Conservation (phyloP, 805 yeast genomes). For the Yamadazyma philogaea region DNA sequence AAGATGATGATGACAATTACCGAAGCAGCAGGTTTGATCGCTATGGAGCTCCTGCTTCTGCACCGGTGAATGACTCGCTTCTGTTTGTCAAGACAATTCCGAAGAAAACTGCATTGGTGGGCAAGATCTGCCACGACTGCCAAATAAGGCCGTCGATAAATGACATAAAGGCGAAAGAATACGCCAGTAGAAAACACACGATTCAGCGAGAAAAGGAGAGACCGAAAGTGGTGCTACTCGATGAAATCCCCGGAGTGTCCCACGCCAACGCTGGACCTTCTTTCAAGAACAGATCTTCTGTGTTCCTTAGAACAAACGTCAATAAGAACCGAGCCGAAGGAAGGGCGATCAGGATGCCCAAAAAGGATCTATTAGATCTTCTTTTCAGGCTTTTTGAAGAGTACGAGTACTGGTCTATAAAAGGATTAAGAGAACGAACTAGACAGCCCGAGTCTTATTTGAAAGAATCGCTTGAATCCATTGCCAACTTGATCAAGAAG, state of each 20-base stretch:
- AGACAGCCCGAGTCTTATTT: conserved; percentile 93
- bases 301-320: conserved; percentile 50
- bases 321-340: conserved; percentile 60
- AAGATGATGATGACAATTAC: conserved; percentile 9
- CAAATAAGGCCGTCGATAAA: conserved; percentile 74
- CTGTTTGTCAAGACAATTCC: conserved; percentile 88
- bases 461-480: conserved; percentile 84
- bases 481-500: conserved; percentile 84
- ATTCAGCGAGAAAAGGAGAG: conserved; percentile 49
- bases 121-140: conserved; percentile 91
- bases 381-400: conserved; percentile 89
- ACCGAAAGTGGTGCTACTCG: conserved; percentile 66
- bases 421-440: conserved; percentile 89
- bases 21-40: conserved; percentile 5
- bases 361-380: conserved; percentile 83
- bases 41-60: conserved; percentile 17
- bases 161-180: conserved; percentile 67
- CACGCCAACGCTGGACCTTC: conserved; percentile 86
- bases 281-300: conserved; percentile 63
- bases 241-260: conserved; percentile 82
- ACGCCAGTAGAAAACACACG: conserved; percentile 50
- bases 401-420: conserved; percentile 94
- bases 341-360: conserved; percentile 91
- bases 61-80: conserved; percentile 22
- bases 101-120: conserved; percentile 78